Evolutionary conservation across 768 basidiomycete genomes (phyloP), one percentile per base, ranked within the genome.

Genomic region (Stropharia rugosoannulata): DNA sequence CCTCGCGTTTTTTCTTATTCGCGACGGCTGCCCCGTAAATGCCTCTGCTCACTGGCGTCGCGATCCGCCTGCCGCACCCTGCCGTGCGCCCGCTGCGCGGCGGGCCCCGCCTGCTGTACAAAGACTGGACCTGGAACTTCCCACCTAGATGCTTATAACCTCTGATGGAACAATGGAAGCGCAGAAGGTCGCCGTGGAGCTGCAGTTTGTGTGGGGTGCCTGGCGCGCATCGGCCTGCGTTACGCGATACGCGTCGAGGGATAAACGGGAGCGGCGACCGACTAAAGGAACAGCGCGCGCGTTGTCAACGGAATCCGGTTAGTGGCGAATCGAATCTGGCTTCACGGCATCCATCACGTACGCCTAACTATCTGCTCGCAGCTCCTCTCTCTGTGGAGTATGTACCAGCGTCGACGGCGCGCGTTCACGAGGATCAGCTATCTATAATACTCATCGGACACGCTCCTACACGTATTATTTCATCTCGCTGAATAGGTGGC

Each of bases 81-180:
- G 44, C 19, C 22, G 29, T 45, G 16, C 7, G 44, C 44, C 22
- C 44, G 44, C 41, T 42, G 29, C 13, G 44, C 44, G 44, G 13
- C 44, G 29, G 44, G 13, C 25, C 19, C 29, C 29, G 44, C 29
- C 19, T 45, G 18, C 25, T 27, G 22, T 5, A 15, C 18, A 25
- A 22, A 45, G 37, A 46, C 13, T 37, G 53, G 44, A 18, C 43
- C 43, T 47, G 45, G 38, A 38, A 32, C 35, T 42, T 49, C 46
- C 40, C 39, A 47, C 37, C 54, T 55, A 44, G 46, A 45, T n/a
- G n/a, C n/a, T n/a, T 49, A 49, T 40, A 29, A 32, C 39, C 54
- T 55, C 48, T 49, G 54, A 55, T 55, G 47, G 54, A 49, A 49
- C 12, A 55, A 55, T 41, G 54, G 40, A 55, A 54, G 52, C 43